Evolutionary conservation across 169 alveolate genomes (phyloP).

Genomic region (Perkinsus marinus): DNA sequence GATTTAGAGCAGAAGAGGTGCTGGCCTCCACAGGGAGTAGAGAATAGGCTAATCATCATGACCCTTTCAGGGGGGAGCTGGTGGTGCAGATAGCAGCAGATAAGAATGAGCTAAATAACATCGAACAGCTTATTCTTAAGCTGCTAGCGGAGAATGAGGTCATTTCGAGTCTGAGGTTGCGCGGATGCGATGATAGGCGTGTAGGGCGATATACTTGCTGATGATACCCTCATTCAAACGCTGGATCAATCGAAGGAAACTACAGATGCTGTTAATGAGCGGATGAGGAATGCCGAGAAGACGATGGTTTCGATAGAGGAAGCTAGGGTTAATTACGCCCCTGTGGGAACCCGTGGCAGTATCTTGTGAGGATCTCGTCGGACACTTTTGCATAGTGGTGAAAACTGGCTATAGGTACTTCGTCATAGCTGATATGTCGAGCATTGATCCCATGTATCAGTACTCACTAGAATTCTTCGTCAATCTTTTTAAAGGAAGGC

Average conservation of each 20-base stretch:
- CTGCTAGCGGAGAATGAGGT: conserved; percentile 44
- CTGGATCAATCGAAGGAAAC: conserved; percentile 59
- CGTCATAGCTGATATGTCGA: conserved; percentile 65
- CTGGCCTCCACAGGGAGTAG: background rate
- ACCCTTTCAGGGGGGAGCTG: conserved; percentile 31
- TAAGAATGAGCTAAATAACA: conserved; percentile 54
- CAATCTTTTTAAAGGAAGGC: conserved; percentile 60
- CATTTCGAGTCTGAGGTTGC: background rate
- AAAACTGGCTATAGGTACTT: conserved; percentile 36
- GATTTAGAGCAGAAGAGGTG: conserved; percentile 57
- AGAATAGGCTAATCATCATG: background rate
- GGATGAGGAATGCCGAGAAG: conserved; percentile 68
- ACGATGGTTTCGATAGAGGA: conserved; percentile 60
- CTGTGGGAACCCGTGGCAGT: conserved; percentile 57
- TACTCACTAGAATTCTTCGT: conserved; percentile 68
- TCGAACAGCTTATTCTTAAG: conserved; percentile 71
- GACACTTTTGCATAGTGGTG: background rate
- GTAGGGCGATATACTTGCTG: conserved; percentile 38
- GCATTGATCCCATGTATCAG: conserved; percentile 72
- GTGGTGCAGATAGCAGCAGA: conserved; percentile 68
- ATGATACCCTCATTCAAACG: conserved; percentile 61
- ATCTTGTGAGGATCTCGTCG: conserved; percentile 58
- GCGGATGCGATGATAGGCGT: background rate
- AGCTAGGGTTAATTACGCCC: background rate
- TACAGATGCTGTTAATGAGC: conserved; percentile 56